Evolutionary conservation across 139 green algal genomes (phyloP).

Genomic region (Chlamydomonas applanata): DNA sequence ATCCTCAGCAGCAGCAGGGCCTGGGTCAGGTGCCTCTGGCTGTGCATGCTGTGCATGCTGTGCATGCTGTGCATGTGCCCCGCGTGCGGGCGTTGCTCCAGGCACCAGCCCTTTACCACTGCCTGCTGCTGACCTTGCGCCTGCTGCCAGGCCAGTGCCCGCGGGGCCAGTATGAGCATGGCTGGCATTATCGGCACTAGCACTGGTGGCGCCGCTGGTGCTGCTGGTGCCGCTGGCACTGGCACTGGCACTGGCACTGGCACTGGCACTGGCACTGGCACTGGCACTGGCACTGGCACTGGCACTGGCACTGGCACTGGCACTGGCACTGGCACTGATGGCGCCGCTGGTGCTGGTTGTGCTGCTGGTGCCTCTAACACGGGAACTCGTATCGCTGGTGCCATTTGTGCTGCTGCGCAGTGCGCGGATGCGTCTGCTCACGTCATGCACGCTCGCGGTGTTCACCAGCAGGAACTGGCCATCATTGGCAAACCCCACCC

Average conservation of each 20-base stretch:
- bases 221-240: too few relatives aligned
- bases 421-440: constrained; percentile 34
- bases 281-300: constrained; percentile 19
- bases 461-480: constrained; percentile 74
- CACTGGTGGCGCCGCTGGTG: too few relatives aligned
- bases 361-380: background rate
- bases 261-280: constrained; percentile 1
- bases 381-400: background rate
- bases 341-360: background rate
- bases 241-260: too few relatives aligned
- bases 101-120: too few relatives aligned
- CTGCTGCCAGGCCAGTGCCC: too few relatives aligned
- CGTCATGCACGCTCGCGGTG: constrained; percentile 53
- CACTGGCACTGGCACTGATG: too few relatives aligned
- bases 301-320: constrained; percentile 9
- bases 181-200: too few relatives aligned
- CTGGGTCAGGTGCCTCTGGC: background rate
- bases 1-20: background rate
- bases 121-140: too few relatives aligned
- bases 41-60: background rate
- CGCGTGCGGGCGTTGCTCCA: too few relatives aligned
- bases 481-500: constrained; percentile 81
- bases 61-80: too few relatives aligned
- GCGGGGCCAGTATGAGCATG: too few relatives aligned
- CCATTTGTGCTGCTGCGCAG: background rate